Conservation (phyloP, 2,329 filamentous ascomycete genomes). For the Cryphonectria carpinicola region DNA sequence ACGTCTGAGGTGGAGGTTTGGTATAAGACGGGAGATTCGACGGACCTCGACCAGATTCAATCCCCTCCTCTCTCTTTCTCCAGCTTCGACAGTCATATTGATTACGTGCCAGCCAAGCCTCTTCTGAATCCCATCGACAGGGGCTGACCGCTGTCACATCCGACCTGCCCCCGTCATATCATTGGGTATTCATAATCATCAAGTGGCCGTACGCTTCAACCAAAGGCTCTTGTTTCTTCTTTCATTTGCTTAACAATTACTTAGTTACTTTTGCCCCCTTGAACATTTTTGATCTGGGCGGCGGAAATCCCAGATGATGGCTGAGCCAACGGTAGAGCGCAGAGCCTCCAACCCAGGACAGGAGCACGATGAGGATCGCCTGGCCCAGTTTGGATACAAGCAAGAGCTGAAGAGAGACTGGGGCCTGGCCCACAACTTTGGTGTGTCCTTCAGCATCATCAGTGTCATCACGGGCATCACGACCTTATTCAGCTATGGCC, state of each 20-base stretch:
- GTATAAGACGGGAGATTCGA: neutral
- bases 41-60: neutral
- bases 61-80: neutral
- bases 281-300: neutral
- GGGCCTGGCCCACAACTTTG: slow-evolving; percentile 63
- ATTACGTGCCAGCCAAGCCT: neutral
- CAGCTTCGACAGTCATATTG: neutral
- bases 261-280: neutral
- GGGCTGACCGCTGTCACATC: neutral
- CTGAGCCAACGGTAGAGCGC: slow-evolving; percentile 34
- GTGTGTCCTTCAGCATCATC: slow-evolving; percentile 65
- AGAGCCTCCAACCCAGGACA: slow-evolving; percentile 32
- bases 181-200: neutral
- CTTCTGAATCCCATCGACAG: neutral
- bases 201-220: neutral
- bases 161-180: neutral
- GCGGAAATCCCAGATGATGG: slow-evolving; percentile 13
- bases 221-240: neutral
- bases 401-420: slow-evolving; percentile 62
- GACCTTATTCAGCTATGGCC: slow-evolving; percentile 60
- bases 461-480: slow-evolving; percentile 64
- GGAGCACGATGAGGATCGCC: slow-evolving; percentile 52
- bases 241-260: no score
- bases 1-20: neutral
- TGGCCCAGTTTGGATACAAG: slow-evolving; percentile 62